Percentiles rank a stretch among this genome's conserved stretches.
phyloP scores from a whole-genome alignment of 306 rosid genomes.

The Rubus idaeus region DNA sequence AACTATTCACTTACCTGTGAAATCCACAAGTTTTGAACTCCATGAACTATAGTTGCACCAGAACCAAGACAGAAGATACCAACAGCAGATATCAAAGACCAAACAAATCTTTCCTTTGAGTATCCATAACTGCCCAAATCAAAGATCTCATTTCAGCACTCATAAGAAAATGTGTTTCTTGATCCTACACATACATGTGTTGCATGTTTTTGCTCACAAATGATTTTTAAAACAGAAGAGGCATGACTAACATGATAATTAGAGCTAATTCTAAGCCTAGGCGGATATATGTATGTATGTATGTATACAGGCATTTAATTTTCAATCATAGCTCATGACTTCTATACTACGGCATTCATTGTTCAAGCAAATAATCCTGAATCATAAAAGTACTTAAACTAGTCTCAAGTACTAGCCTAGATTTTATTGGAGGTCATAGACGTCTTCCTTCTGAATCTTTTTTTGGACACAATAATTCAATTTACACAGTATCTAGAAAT shows the following conservation, averaged over 20 bases:
- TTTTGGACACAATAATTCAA: background rate
- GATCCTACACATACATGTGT: background rate
- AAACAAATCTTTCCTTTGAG: conserved; percentile 98
- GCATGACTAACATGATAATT: background rate
- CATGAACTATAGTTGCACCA: conserved; percentile 90
- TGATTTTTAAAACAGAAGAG: background rate
- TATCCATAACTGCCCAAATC: conserved; percentile 78
- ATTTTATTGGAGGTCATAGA: background rate
- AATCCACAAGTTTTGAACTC: conserved; percentile 92
- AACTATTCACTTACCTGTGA: conserved; percentile 58
- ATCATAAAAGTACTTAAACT: background rate
- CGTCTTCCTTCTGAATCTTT: background rate
- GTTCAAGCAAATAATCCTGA: background rate
- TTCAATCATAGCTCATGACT: conserved; percentile 4
- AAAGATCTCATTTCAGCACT: conserved; percentile 26
- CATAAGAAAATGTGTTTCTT: background rate
- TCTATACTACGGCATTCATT: background rate
- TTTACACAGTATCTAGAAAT: background rate
- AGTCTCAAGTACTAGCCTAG: background rate
- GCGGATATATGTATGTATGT: background rate
- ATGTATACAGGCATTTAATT: background rate
- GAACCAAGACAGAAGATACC: conserved; percentile 99
- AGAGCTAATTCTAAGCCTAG: background rate
- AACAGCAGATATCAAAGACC: conserved; percentile 99
- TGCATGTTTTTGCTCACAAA: background rate